A percentile compares a stretch with the other conserved stretches of the same genome.
Evolutionary conservation across 164 flowering plant genomes (phyloP).

Genomic region (Liriodendron chinense): DNA sequence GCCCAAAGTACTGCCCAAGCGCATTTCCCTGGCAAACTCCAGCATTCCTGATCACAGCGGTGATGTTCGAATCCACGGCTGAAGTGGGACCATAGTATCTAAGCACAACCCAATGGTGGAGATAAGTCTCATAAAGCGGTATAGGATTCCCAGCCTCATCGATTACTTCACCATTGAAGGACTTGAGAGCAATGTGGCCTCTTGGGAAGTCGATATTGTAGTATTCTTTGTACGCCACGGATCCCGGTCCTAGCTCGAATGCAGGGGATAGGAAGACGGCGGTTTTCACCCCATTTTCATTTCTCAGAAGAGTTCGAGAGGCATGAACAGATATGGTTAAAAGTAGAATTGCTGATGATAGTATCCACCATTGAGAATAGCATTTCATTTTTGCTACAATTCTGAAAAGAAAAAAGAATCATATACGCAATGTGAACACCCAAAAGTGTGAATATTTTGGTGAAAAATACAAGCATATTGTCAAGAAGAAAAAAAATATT

Average conservation of each 20-base stretch:
- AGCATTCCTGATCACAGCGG: too few relatives aligned
- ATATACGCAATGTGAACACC: too few relatives aligned
- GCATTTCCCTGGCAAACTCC: conserved; percentile 36
- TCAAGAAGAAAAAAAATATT: too few relatives aligned
- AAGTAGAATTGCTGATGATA: conserved; percentile 18
- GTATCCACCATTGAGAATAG: conserved; percentile 9
- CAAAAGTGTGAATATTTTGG: too few relatives aligned
- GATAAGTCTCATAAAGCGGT: conserved; percentile 89
- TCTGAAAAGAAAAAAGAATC: neutral
- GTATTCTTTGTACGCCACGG: conserved; percentile 52
- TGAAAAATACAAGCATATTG: too few relatives aligned
- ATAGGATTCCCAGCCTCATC: conserved; percentile 74
- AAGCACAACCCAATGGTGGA: conserved; percentile 88
- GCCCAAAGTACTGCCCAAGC: conserved; percentile 68
- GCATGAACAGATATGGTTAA: conserved; percentile 13
- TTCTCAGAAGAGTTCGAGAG: conserved; percentile 21
- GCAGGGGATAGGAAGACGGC: conserved; percentile 58
- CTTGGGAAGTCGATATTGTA: conserved; percentile 65
- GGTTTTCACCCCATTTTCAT: conserved; percentile 39
- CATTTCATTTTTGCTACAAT: conserved; percentile 18
- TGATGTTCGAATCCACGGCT: too few relatives aligned
- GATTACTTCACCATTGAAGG: conserved; percentile 74
- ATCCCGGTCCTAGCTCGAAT: conserved; percentile 60
- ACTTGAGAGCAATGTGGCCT: conserved; percentile 85
- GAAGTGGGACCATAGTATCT: too few relatives aligned